These are phyloP conservation scores for Ceratobasidium papillatum DNA, from an alignment of 1,284 basidiomycete species.

Conservation along the genomic window DNA sequence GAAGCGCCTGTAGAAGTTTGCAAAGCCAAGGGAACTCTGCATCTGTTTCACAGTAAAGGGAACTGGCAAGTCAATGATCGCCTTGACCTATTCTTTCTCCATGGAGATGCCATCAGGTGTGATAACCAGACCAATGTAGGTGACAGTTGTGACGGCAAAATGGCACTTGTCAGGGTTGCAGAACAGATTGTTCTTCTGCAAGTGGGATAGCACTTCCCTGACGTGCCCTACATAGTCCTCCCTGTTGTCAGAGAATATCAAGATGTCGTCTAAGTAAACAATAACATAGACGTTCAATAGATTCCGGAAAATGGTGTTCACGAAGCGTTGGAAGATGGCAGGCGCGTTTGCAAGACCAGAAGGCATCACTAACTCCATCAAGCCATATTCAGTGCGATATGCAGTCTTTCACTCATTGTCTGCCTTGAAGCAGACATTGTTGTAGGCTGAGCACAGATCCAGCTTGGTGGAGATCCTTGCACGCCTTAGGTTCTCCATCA, in stretches of 20 bases:
- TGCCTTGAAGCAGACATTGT: constrained; percentile 24
- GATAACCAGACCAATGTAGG: constrained; percentile 19
- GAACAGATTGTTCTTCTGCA: constrained; percentile 42
- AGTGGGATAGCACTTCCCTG: constrained; percentile 44
- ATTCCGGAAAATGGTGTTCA: constrained; percentile 35
- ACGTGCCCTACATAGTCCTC: constrained; percentile 45
- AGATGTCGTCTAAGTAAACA: constrained; percentile 44
- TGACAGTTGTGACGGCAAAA: constrained; percentile 43
- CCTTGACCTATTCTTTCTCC: constrained; percentile 48
- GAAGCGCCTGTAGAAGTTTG: constrained; percentile 52
- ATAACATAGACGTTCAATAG: constrained; percentile 13
- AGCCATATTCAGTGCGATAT: constrained; percentile 51
- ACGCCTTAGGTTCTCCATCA: too few species aligned
- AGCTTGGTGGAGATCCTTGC: too few species aligned
- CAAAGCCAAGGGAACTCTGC: constrained; percentile 51
- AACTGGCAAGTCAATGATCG: constrained; percentile 48
- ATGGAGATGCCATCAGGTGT: constrained; percentile 42
- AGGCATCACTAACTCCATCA: constrained; percentile 54
- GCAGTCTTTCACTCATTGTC: constrained; percentile 39
- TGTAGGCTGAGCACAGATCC: constrained; percentile 49
- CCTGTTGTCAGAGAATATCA: constrained; percentile 40
- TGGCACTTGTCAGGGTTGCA: constrained; percentile 48
- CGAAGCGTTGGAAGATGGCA: constrained; percentile 37
- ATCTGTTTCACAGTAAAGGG: constrained; percentile 47
- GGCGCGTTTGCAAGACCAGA: constrained; percentile 42